phyloP scores from a whole-genome alignment of 2,329 filamentous ascomycete genomes.

The Orbilia ellipsospora region DNA sequence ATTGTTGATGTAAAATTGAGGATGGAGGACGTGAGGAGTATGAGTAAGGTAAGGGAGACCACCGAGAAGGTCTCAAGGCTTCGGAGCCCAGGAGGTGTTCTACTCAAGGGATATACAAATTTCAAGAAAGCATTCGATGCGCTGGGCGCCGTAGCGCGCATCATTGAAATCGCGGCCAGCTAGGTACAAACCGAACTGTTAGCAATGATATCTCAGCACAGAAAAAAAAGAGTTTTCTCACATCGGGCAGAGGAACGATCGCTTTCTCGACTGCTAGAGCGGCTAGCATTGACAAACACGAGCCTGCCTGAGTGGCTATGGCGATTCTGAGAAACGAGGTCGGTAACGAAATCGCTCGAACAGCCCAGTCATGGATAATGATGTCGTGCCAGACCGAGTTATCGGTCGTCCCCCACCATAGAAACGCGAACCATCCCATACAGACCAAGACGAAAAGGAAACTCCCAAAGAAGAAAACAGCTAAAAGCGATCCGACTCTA shows the following conservation, averaged over 20 bases:
- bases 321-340: conserved; percentile 24
- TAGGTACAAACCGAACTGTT: neutral
- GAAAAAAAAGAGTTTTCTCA: neutral
- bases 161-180: conserved; percentile 25
- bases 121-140: conserved; percentile 3
- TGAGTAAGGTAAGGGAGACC: conserved; percentile 4
- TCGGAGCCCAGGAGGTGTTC: neutral
- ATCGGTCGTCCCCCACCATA: too few species aligned
- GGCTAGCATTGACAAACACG: conserved; percentile 30
- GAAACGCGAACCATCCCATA: too few species aligned
- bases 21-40: conserved; percentile 8
- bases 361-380: too few species aligned
- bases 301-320: conserved; percentile 1
- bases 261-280: conserved; percentile 32
- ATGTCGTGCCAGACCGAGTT: too few species aligned
- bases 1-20: conserved; percentile 23
- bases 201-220: neutral
- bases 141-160: conserved; percentile 16
- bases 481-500: conserved; percentile 5
- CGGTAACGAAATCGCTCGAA: conserved; percentile 18
- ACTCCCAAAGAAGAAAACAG: conserved; percentile 26
- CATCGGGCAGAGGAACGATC: conserved; percentile 18
- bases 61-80: conserved; percentile 16
- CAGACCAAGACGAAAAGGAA: conserved; percentile 13
- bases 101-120: conserved; percentile 11